Percentiles rank a stretch among this genome's conserved stretches.
Conservation (phyloP, 1,284 basidiomycete species). For the Cutaneotrichosporon cyanovorans region DNA sequence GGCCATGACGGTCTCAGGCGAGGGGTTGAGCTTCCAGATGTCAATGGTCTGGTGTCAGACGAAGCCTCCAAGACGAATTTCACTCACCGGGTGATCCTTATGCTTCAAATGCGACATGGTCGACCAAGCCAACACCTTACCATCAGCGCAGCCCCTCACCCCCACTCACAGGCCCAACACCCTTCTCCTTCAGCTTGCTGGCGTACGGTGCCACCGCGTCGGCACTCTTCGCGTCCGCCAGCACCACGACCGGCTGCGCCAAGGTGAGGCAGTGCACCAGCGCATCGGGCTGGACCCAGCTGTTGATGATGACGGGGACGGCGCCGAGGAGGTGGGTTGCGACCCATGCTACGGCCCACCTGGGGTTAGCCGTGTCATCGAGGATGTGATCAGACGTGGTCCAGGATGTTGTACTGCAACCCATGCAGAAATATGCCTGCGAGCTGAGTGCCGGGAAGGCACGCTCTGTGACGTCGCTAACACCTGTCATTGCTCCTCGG, state of each 20-base stretch:
- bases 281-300: conserved; percentile 9
- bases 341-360: conserved; percentile 16
- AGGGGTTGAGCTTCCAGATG: not conserved
- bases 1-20: not conserved
- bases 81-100: not conserved
- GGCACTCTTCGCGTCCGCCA: conserved; percentile 27
- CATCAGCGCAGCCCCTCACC: not conserved
- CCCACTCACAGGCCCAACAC: not conserved
- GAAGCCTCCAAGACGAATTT: not conserved
- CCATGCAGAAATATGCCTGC: too few species aligned
- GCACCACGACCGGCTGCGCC: conserved; percentile 21
- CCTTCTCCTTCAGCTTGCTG: not conserved
- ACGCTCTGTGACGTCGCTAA: too few species aligned
- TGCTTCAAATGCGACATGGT: not conserved
- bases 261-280: conserved; percentile 24
- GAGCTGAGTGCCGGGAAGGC: too few species aligned
- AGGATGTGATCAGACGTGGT: too few species aligned
- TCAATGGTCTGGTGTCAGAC: not conserved
- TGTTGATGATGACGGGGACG: conserved; percentile 27
- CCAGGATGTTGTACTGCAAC: too few species aligned
- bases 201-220: conserved; percentile 15
- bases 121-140: not conserved
- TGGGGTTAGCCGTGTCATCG: not conserved
- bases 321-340: conserved; percentile 35
- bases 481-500: too few species aligned